Base-by-base conservation (phyloP, 176 grass and related monocot species). In the Lolium rigidum region DNA sequence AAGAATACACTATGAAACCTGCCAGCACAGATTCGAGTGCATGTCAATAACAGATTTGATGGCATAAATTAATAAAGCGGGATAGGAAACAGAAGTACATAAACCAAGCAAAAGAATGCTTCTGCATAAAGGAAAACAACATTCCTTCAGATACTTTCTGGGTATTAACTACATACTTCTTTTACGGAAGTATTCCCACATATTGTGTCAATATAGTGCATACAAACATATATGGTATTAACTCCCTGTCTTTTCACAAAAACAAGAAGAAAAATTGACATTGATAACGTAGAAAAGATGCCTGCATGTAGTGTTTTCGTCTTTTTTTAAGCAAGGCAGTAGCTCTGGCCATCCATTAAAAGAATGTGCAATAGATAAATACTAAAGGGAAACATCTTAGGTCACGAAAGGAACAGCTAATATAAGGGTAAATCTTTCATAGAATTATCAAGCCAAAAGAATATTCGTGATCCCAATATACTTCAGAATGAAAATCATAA, bases 1-100 rank as follows among this genome's bases (percentile, higher is more conserved):
- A 99, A 81, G 92, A 85, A 84, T 94, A 99, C 51, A 80, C 92
- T 86, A 99, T 89, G 82, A 96, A 99, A 66, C 94, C 92, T 99
- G 82, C 18, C 26, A 38, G 82, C 12, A 77, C 61, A 57, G 75
- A 81, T 81, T 69, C 10, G 59, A 8, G 7, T 60, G 50, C 17
- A 81, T 9, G 47, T 88, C 77, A 85, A 81, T 67, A 75, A 81
- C 76, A 39, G 10, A 83, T 59, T 76, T 67, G 37, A 39, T 1
- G 59, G 65, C 51, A 60, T 59, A 83, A 83, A n/a, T 35, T 55
- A 10, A 9, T 63, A 26, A 24, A 73, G 20, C 16, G 35, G 17
- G n/a, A 56, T 60, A 51, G 10, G 61, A 74, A 84, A 51, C 20
- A 64, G 38, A 64, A 38, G 31, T 35, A 35, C 31, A 35, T 35